These are phyloP conservation scores for Athelia sp. DNA, from an alignment of 1,284 basidiomycete species.

Conservation along the genomic window DNA sequence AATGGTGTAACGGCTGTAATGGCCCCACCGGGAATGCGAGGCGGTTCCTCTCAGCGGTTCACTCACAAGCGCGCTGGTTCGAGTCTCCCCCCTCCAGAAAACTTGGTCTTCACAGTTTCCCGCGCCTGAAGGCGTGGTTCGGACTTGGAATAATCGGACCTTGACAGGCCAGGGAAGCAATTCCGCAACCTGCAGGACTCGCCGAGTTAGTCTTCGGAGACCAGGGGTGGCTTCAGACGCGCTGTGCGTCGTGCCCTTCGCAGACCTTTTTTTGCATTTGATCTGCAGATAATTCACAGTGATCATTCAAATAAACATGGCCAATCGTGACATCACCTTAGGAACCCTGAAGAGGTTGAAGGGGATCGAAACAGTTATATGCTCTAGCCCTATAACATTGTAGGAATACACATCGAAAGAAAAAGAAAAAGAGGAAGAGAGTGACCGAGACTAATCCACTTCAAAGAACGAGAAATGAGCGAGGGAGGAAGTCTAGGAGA, in stretches of 20 bases:
- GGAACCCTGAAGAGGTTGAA: no score
- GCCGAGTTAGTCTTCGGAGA: constrained; percentile 90
- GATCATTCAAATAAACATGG: no score
- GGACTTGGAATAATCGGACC: constrained; percentile 75
- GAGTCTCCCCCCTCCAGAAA: constrained; percentile 87
- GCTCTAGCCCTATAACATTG: no score
- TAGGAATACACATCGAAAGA: no score
- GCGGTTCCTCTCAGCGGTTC: constrained; percentile 51
- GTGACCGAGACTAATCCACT: no score
- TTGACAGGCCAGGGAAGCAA: constrained; percentile 84
- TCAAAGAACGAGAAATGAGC: no score
- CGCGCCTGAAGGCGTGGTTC: constrained; percentile 54
- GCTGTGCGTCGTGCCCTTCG: constrained; percentile 65
- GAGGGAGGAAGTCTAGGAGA: no score
- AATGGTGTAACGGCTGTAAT: constrained; percentile 52
- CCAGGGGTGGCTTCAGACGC: constrained; percentile 78
- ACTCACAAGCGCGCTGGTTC: constrained; percentile 77
- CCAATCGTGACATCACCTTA: no score
- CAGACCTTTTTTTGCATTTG: constrained; percentile 57
- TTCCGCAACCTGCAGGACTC: constrained; percentile 78
- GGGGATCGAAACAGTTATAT: no score
- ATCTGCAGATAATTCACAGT: no score
- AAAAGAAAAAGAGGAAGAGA: no score
- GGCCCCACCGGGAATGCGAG: constrained; percentile 76
- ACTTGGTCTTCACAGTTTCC: constrained; percentile 74